These are phyloP conservation scores for Rutidosis leptorrhynchoides DNA, from an alignment of 129 eudicot species.

Conservation along the genomic window DNA sequence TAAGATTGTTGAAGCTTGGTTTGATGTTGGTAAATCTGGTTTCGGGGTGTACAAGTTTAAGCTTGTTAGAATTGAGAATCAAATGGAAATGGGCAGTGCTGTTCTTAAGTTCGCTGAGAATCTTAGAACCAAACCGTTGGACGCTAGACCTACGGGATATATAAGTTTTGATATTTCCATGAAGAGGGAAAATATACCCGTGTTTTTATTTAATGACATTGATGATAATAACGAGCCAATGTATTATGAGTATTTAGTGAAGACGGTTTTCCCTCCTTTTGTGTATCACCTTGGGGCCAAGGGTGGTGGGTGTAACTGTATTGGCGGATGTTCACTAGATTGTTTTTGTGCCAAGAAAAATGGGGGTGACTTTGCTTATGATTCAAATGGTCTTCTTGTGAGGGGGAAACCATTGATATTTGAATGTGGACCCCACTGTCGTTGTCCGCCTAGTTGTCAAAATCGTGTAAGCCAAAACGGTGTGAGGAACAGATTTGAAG, in stretches of 20 bases:
- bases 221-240: slow-evolving; percentile 63
- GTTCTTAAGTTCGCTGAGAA: slow-evolving; percentile 48
- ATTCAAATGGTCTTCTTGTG: slow-evolving; percentile 50
- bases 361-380: slow-evolving; percentile 70
- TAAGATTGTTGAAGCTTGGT: slow-evolving; percentile 50
- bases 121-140: slow-evolving; percentile 52
- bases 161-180: slow-evolving; percentile 54
- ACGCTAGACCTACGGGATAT: slow-evolving; percentile 54
- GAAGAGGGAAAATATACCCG: slow-evolving; percentile 58
- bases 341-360: slow-evolving; percentile 64
- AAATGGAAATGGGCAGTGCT: slow-evolving; percentile 65
- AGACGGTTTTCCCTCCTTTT: slow-evolving; percentile 55
- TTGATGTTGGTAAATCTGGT: slow-evolving; percentile 74
- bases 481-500: slow-evolving; percentile 56
- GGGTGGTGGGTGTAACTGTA: slow-evolving; percentile 57
- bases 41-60: slow-evolving; percentile 73
- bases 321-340: slow-evolving; percentile 43
- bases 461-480: slow-evolving; percentile 75
- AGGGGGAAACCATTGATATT: slow-evolving; percentile 60
- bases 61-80: slow-evolving; percentile 64
- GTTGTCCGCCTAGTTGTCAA: slow-evolving; percentile 59
- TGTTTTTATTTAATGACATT: slow-evolving; percentile 59
- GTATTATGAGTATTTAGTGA: slow-evolving; percentile 46
- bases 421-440: slow-evolving; percentile 70
- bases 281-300: slow-evolving; percentile 39